phyloP scores from a whole-genome alignment of 164 flowering plant species.

The Hamamelis virginiana region DNA sequence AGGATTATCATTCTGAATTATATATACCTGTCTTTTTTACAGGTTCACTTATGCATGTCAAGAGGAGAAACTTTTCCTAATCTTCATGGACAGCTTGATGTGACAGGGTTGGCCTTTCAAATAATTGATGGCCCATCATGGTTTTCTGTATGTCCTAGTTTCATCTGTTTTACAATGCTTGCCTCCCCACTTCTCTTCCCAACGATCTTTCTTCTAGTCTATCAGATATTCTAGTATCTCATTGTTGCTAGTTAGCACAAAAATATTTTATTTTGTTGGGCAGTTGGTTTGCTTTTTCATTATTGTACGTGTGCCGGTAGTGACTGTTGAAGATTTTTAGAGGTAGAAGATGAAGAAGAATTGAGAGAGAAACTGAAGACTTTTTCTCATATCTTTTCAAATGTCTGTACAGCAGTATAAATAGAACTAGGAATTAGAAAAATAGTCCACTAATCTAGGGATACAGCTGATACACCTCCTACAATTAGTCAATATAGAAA shows the following conservation, averaged over 20 bases:
- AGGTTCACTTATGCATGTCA: slow-evolving; percentile 98
- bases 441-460: too few species aligned
- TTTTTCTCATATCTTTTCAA: too few species aligned
- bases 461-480: too few species aligned
- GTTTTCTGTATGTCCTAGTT: slow-evolving; percentile 65
- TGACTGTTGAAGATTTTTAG: too few species aligned
- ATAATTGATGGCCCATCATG: slow-evolving; percentile 80
- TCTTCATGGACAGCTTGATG: slow-evolving; percentile 95
- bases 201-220: not conserved
- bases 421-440: too few species aligned
- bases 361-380: too few species aligned
- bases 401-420: too few species aligned
- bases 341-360: too few species aligned
- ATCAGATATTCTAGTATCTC: not conserved
- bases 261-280: not conserved
- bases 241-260: not conserved
- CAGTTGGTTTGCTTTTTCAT: not conserved
- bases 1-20: slow-evolving; percentile 1
- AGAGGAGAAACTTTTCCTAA: slow-evolving; percentile 93
- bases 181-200: not conserved
- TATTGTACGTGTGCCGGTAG: too few species aligned
- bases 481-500: too few species aligned
- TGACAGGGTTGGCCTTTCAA: slow-evolving; percentile 76
- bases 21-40: slow-evolving; percentile 15
- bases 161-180: slow-evolving; percentile 10